These are phyloP conservation scores for Fusarium fujikuroi DNA, from an alignment of 2,329 filamentous ascomycete species.

Conservation along the genomic window DNA sequence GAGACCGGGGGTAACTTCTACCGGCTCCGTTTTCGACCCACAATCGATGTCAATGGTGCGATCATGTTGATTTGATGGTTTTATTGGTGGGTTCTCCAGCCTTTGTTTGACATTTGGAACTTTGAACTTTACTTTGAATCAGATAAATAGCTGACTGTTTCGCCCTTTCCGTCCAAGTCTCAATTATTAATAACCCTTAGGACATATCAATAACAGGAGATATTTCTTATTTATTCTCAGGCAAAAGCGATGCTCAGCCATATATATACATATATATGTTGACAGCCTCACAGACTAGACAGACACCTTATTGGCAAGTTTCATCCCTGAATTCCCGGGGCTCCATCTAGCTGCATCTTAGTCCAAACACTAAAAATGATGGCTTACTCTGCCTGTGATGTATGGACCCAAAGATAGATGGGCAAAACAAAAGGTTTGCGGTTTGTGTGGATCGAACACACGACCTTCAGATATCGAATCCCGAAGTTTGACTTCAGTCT, in stretches of 20 bases:
- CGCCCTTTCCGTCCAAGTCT: background rate
- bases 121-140: background rate
- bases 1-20: conserved; percentile 40
- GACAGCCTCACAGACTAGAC: background rate
- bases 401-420: fast-evolving
- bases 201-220: background rate
- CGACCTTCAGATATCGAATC: conserved; percentile 45
- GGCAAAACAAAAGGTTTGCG: conserved; percentile 33
- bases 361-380: background rate
- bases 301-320: background rate
- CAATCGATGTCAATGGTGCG: conserved; percentile 6
- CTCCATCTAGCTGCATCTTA: background rate
- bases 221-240: background rate
- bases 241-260: background rate
- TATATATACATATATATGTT: background rate
- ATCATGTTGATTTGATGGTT: background rate
- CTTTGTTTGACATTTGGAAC: background rate
- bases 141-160: background rate
- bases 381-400: too few species aligned
- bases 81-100: background rate
- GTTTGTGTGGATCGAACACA: conserved; percentile 48
- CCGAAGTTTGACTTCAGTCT: conserved; percentile 41
- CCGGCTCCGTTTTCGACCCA: conserved; percentile 29
- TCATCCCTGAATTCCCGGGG: background rate
- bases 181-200: background rate